Evolutionary conservation across 345 rosid species (phyloP), one percentile per base, ranked within the genome.

Genomic region (Rhodamnia rubescens): DNA sequence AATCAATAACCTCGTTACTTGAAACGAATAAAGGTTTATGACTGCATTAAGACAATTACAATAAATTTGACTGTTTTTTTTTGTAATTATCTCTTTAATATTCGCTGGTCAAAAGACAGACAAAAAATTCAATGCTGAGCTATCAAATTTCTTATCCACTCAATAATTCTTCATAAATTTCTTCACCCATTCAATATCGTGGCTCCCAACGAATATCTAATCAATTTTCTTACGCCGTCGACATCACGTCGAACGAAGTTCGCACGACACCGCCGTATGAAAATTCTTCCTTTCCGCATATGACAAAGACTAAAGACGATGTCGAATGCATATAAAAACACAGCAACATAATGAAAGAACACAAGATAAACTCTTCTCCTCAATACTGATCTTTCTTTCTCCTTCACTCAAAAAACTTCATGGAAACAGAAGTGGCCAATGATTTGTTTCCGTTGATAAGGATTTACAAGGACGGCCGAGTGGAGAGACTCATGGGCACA

Each of bases 401-500:
- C 78, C 32, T 29, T 0, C 78, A 9, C 78, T 69, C 26, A 32
- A 69, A 69, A 36, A 2, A 18, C 78, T 69, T 36, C 47, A 69
- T 85, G 86, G 86, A 53, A 27, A 49, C 82, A 10, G 91, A 82
- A 55, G 84, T 85, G 54, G 53, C 75, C 69, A 88, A 32, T 24
- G 91, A 88, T 75, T 82, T 42, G 16, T 74, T 78, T 36, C 90
- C 92, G 0, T 42, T 78, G 78, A 40, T 88, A 53, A 87, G 87
- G 13, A 85, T 88, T 4, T 89, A 87, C 87, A 85, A 87, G 75
- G 88, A 89, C 47, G 94, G 93, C 4, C 88, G 86, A 0, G 83
- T 90, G 8, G 93, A 91, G 88, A 88, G 93, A 55, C 87, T 89
- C 87, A 9, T 75, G 2, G 90, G 90, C 61, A 44, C 85, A 7